Base-by-base conservation (phyloP, 108 stramenopile species). In the Cyclotella baltica region DNA sequence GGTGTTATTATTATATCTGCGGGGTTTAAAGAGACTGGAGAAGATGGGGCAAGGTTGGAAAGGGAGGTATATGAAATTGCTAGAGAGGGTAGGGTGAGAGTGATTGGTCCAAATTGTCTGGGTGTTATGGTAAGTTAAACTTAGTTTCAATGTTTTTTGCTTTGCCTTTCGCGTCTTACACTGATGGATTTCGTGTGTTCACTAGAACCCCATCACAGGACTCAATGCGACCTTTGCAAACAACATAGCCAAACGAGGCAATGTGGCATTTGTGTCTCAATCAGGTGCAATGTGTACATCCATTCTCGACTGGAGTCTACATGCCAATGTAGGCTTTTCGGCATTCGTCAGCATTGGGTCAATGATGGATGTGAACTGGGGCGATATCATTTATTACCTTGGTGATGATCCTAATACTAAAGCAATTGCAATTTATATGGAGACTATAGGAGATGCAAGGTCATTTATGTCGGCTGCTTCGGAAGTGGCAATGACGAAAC, bases 31-130 rank as follows among this genome's bases (percentile, higher is more conserved):
- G 83, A 83, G 58, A 73, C 73, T 3, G 83, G 83, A 4, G 43
- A 33, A 16, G 73, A 78, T 2, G 83, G 83, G 22, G 77, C 72
- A 25, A 36, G 36, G 20, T 46, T 83, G 31, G 83, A 83, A 59
- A 40, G 40, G 29, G 72, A 78, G 38, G 66, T 83, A 25, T 31
- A 47, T 20, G 53, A 68, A 9, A 78, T 83, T 68, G 83, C 83
- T n/a, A 25, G 37, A 62, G 71, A 68, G 13, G 74, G 72, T 4
- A 73, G 59, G 19, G 63, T 83, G 16, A 66, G 83, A 38, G 74
- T 83, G 30, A 43, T 83, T 68, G 83, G 83, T 35, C 83, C 83
- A 18, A 83, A 83, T 57, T 83, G 83, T 72, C 31, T 83, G 0
- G 83, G 83, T 51, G 61, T 83, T n/a, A 78, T 78, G 75, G 75